A percentile compares a stretch with the other conserved stretches of the same genome.
Conservation (phyloP, 768 basidiomycete species). For the Leccinum sublutescens region DNA sequence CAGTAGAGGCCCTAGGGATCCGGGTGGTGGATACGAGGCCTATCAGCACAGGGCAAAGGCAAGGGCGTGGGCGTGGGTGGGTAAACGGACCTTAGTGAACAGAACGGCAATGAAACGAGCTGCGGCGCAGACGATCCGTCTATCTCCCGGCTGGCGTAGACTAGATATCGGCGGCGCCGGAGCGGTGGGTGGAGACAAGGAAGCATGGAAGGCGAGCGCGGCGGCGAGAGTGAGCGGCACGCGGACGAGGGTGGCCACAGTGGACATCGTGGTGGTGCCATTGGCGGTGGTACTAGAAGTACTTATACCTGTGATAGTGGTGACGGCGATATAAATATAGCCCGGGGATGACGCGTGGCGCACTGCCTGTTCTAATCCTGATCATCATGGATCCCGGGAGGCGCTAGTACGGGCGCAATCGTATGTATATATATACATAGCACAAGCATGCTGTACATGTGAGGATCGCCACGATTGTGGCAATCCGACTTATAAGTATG, state of each 20-base stretch:
- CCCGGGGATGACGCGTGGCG: neutral
- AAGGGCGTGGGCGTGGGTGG: neutral
- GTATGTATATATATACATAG: neutral
- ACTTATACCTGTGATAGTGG: neutral
- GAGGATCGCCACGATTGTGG: too few relatives aligned
- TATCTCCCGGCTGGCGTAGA: constrained; percentile 17
- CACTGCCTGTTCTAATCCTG: too few relatives aligned
- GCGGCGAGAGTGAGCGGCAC: constrained; percentile 44
- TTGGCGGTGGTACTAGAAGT: neutral
- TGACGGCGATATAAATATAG: neutral
- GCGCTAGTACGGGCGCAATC: too few relatives aligned
- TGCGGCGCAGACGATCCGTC: constrained; percentile 15
- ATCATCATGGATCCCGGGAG: too few relatives aligned
- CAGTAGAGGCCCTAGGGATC: constrained; percentile 17
- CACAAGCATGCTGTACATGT: neutral
- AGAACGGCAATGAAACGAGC: constrained; percentile 8
- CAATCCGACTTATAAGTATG: too few relatives aligned
- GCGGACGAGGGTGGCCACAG: constrained; percentile 34
- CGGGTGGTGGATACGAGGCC: neutral
- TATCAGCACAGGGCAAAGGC: too few relatives aligned
- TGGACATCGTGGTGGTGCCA: neutral
- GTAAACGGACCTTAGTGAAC: constrained; percentile 18
- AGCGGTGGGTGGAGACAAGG: constrained; percentile 41
- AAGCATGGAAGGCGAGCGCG: constrained; percentile 43
- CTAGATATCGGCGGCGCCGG: neutral